Evolutionary conservation across 75 land plant genomes (phyloP), one percentile per base, ranked within the genome.

Genomic region (Isoetes taiwanensis): DNA sequence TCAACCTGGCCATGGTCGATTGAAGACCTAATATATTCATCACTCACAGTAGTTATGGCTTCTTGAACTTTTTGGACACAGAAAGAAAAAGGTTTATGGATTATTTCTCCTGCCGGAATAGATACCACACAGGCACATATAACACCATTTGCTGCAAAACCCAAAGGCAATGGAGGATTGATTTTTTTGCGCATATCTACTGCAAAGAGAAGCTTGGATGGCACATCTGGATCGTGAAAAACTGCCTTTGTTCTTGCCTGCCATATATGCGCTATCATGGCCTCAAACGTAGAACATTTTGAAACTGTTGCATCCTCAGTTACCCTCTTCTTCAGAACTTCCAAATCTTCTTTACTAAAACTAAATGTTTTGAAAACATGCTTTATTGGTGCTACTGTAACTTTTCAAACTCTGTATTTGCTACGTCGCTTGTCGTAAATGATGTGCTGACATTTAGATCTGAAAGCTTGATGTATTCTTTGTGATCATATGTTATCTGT

Each of bases 251-350:
- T 65, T 43, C 80, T 68, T 16, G 67, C 64, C 25, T 52, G 66
- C 82, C 82, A 79, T 5, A 80, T 11, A 19, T 77, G 76, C 9
- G 83, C 73, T 6, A 68, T 53, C n/a, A 77, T 43, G 30, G 59
- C 83, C 14, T 77, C 73, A 30, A 80, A 80, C 35, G 63, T 77
- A 3, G 80, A 76, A 65, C 76, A 66, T 31, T 23, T 50, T 30
- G 17, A 38, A 10, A 55, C 20, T 14, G 70, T 57, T 28, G 56
- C 65, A 17, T 62, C 12, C 30, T 29, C 16, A 33, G 43, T 10
- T 25, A 65, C 56, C 39, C 33, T 46, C 29, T 33, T 17, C 37
- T 80, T 80, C 43, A 80, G 73, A 6, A 2, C 1, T 25, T 23
- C 23, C 2, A 80, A 38, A 56, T 37, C 59, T 3, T 38, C 8